Base-by-base conservation (phyloP, 2,329 filamentous ascomycete species). In the Endothia cerciana region DNA sequence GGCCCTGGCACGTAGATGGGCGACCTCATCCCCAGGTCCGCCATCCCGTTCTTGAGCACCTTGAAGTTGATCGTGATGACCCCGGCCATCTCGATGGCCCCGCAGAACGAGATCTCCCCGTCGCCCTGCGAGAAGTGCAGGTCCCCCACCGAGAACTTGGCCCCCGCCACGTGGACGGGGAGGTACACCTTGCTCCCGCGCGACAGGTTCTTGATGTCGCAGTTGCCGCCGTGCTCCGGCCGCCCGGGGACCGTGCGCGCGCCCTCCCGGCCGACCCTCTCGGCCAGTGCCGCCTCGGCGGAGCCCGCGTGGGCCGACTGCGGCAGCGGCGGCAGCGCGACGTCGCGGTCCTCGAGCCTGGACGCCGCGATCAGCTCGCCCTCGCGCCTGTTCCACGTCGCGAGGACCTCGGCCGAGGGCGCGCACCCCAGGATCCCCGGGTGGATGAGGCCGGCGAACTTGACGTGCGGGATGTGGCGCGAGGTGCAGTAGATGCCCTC, bases 81-180 rank as follows among this genome's bases (percentile, higher is more conserved):
- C 4, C 93, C 93, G 0, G 93, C 92, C 91, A 97, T 97, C 77
- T 97, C 94, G 72, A 97, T 97, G 6, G 93, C 94, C 25, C 91
- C 91, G 70, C 91, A 93, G 74, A 93, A 97, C 2, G 89, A 92
- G 67, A 97, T 96, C 75, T 97, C 93, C 7, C 93, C 93, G 74
- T 97, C 93, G 10, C 93, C 93, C 78, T 96, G 91, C 4, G 87
- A 89, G 77, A 95, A 96, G 77, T 96, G 93, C 43, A 97, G 79
- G 74, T 97, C 94, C 15, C 94, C 94, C 0, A 97, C 94, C 53
- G 87, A 91, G 78, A 97, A 97, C 74, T 96, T 96, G 55, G 93
- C 94, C 0, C 94, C 94, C 0, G 84, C 79, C 4, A 97, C 92
- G 72, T 97, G 93, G 0, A 97, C 90, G 0, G 94, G 94, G 0